Evolutionary conservation across 1,139 yeast genomes (phyloP).

Genomic region (Taphrina sp.): DNA sequence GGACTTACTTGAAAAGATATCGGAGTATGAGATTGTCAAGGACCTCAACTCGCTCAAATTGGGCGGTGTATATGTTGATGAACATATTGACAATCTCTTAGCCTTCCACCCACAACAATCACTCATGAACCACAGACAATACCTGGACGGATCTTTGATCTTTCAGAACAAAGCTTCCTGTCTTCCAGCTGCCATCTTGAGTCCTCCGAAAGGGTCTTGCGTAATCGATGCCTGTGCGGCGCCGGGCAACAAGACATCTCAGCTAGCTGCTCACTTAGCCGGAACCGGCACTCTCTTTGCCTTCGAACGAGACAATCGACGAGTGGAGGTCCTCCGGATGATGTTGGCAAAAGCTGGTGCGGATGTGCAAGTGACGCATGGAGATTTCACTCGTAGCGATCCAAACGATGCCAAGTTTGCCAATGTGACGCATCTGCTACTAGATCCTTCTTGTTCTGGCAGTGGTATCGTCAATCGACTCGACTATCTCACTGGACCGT

Average conservation of each 20-base stretch:
- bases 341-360: constrained; percentile 85
- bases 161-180: constrained; percentile 97
- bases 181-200: constrained; percentile 83
- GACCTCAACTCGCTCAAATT: constrained; percentile 52
- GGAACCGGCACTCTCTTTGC: constrained; percentile 57
- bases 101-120: constrained; percentile 54
- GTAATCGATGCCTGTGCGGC: constrained; percentile 96
- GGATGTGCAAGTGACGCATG: constrained; percentile 68
- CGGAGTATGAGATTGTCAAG: constrained; percentile 47
- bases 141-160: constrained; percentile 71
- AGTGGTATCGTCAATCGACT: constrained; percentile 94
- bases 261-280: constrained; percentile 64
- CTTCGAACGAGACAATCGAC: constrained; percentile 74
- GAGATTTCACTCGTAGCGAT: constrained; percentile 72
- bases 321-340: constrained; percentile 68
- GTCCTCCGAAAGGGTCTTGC: constrained; percentile 54
- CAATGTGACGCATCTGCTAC: constrained; percentile 70
- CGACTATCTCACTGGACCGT: constrained; percentile 47
- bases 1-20: constrained; percentile 50
- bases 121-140: constrained; percentile 41
- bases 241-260: constrained; percentile 97
- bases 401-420: constrained; percentile 51
- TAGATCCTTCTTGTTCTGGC: constrained; percentile 97
- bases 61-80: constrained; percentile 46
- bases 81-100: constrained; percentile 63